Evolutionary conservation across 306 rosid species (phyloP).

Genomic region (Urtica urens): DNA sequence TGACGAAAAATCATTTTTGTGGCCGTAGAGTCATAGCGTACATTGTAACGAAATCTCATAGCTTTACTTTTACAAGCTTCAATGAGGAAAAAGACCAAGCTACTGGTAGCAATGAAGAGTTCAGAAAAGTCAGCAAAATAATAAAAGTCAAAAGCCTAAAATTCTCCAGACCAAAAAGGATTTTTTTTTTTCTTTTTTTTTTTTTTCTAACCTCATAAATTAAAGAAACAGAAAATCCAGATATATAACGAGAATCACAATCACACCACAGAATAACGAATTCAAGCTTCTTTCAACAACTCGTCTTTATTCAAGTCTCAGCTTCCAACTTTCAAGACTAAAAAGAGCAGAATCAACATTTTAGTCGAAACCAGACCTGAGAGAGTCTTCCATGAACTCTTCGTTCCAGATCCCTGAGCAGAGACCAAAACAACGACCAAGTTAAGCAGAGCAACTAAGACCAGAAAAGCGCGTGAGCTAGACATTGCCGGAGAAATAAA

Average conservation of each 20-base stretch:
- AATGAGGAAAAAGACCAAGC: not conserved
- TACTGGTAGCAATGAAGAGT: not conserved
- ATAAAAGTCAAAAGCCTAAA: not conserved
- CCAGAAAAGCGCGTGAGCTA: slow-evolving; percentile 36
- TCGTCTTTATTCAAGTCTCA: too few relatives aligned
- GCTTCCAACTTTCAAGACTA: too few relatives aligned
- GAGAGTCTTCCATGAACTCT: slow-evolving; percentile 50
- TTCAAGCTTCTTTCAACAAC: too few relatives aligned
- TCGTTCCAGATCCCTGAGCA: slow-evolving; percentile 55
- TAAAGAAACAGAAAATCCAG: not conserved
- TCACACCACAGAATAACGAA: not conserved
- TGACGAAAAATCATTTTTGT: too few relatives aligned
- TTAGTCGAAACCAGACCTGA: slow-evolving; percentile 28
- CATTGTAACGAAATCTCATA: not conserved
- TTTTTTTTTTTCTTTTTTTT: not conserved
- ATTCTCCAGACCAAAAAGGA: not conserved
- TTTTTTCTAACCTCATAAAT: slow-evolving; percentile 3
- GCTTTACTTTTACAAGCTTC: not conserved
- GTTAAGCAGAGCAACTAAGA: slow-evolving; percentile 14
- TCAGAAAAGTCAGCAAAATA: not conserved
- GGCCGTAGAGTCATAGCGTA: too few relatives aligned
- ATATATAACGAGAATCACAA: not conserved
- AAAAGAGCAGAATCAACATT: not conserved
- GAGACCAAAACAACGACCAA: slow-evolving; percentile 50
- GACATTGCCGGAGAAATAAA: slow-evolving; percentile 40